A percentile compares a stretch with the other conserved stretches of the same genome.
Evolutionary conservation across 2,329 filamentous ascomycete species (phyloP).

Genomic region (Beauveria scarabaeidicola): DNA sequence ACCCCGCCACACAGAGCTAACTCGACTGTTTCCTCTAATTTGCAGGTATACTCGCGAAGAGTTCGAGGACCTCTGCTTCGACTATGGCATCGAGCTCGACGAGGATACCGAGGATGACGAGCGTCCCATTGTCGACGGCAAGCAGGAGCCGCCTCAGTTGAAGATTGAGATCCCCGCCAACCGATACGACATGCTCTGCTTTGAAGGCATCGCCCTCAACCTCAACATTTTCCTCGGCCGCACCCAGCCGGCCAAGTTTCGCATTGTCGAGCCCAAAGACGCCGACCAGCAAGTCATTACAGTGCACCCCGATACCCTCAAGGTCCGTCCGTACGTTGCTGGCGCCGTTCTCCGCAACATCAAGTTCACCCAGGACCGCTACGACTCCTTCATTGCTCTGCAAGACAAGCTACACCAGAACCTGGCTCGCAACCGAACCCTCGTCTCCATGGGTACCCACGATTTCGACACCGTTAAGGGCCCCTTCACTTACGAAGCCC

Average conservation of each 20-base stretch:
- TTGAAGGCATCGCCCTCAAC: constrained; percentile 92
- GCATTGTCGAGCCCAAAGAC: constrained; percentile 60
- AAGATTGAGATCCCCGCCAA: constrained; percentile 99
- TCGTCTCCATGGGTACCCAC: constrained; percentile 96
- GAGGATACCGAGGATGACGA: constrained; percentile 80
- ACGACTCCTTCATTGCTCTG: constrained; percentile 94
- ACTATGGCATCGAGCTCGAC: constrained; percentile 96
- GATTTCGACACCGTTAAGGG: constrained; percentile 89
- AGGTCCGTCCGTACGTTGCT: constrained; percentile 80
- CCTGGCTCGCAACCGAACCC: constrained; percentile 79
- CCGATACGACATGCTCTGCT: constrained; percentile 89
- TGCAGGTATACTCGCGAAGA: constrained; percentile 78
- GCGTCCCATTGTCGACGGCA: constrained; percentile 64
- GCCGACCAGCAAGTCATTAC: constrained; percentile 73
- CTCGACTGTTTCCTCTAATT: constrained; percentile 2
- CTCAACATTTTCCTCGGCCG: constrained; percentile 88
- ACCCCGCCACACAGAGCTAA: constrained; percentile 15
- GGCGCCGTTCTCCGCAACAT: constrained; percentile 84
- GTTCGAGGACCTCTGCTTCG: constrained; percentile 96
- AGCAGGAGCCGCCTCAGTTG: constrained; percentile 81
- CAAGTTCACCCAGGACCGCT: constrained; percentile 82
- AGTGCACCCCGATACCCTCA: constrained; percentile 64
- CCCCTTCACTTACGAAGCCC: constrained; percentile 93
- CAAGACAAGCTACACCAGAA: constrained; percentile 99
- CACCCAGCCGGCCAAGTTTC: constrained; percentile 69